Evolutionary conservation across 2,329 filamentous ascomycete species (phyloP).

Genomic region (Fusarium sp.): DNA sequence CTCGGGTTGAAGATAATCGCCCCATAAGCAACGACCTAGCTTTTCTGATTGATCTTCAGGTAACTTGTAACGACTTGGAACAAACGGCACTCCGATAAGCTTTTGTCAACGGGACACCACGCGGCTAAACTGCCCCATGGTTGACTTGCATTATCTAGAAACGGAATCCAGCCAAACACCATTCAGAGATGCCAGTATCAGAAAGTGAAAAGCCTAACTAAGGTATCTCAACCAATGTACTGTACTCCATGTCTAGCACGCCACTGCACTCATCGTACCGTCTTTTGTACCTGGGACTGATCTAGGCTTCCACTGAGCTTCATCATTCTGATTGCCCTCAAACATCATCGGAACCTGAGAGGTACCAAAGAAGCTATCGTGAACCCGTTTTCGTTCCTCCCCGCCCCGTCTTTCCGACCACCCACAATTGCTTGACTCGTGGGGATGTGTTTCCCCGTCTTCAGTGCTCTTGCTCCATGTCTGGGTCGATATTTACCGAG

Average conservation of each 20-base stretch:
- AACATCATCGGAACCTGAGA: neutral
- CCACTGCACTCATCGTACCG: constrained; percentile 33
- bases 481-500: constrained; percentile 30
- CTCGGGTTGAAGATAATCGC: neutral
- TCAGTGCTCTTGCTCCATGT: constrained; percentile 10
- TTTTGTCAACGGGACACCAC: constrained; percentile 17
- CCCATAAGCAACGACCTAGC: neutral
- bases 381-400: constrained; percentile 15
- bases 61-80: constrained; percentile 1
- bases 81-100: constrained; percentile 21
- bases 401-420: constrained; percentile 11
- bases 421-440: constrained; percentile 5
- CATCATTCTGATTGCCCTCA: constrained; percentile 8
- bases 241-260: constrained; percentile 24
- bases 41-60: neutral
- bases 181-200: constrained; percentile 14
- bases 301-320: constrained; percentile 5
- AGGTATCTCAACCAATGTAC: neutral
- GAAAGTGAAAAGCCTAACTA: constrained; percentile 21
- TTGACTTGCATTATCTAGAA: constrained; percentile 39
- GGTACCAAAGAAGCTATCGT: constrained; percentile 32
- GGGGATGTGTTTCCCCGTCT: constrained; percentile 4
- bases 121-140: constrained; percentile 18
- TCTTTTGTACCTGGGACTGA: constrained; percentile 7
- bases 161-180: constrained; percentile 27